phyloP scores from a whole-genome alignment of 108 stramenopile genomes.

The Skeletonema costatum region DNA sequence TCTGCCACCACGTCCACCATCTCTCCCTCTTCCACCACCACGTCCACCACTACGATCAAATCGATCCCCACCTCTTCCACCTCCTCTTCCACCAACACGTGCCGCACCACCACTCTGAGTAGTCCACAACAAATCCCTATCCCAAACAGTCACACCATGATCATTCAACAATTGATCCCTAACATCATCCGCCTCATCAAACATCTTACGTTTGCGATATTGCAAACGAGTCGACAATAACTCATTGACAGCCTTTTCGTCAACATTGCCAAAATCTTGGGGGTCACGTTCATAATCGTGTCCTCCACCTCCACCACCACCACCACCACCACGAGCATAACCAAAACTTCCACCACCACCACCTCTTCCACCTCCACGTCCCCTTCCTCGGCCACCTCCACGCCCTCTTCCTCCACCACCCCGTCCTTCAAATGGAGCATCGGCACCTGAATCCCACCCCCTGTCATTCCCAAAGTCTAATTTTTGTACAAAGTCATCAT shows the following conservation, averaged over 20 bases:
- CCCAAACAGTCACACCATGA: conserved; percentile 65
- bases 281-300: conserved; percentile 67
- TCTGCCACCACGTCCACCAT: conserved; percentile 4
- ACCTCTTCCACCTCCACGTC: conserved; percentile 5
- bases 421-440: background rate
- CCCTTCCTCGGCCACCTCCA: background rate
- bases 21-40: background rate
- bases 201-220: conserved; percentile 49
- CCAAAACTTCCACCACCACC: background rate
- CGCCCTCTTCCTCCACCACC: conserved; percentile 3
- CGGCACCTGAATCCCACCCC: conserved; percentile 28
- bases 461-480: conserved; percentile 29
- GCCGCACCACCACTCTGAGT: conserved; percentile 6
- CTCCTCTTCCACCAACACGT: background rate
- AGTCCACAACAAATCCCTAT: conserved; percentile 44
- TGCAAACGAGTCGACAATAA: conserved; percentile 50
- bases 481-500: conserved; percentile 40
- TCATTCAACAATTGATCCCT: conserved; percentile 62
- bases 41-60: background rate
- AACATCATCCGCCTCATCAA: conserved; percentile 77
- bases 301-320: conserved; percentile 22
- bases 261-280: conserved; percentile 19
- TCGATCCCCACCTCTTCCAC: background rate
- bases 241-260: conserved; percentile 49
- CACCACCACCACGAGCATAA: conserved; percentile 14